Evolutionary conservation across 805 yeast genomes (phyloP).

Genomic region (Millerozyma miso): DNA sequence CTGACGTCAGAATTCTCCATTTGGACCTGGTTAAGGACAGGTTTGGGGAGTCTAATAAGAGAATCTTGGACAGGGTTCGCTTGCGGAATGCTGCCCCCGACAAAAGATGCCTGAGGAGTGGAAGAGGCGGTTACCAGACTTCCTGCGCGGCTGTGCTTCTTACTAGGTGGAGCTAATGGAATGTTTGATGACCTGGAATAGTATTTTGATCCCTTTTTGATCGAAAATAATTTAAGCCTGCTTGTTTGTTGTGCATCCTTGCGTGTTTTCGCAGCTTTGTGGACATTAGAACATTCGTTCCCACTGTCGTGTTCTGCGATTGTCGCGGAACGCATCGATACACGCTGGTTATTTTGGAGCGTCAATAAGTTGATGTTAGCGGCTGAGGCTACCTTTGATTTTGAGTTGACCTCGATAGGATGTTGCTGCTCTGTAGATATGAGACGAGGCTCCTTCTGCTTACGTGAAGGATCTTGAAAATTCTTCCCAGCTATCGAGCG

Average conservation of each 20-base stretch:
- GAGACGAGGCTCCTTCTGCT: background rate
- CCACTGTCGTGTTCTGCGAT: background rate
- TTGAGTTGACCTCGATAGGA: background rate
- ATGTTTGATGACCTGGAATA: conserved; percentile 11
- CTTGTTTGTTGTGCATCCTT: conserved; percentile 4
- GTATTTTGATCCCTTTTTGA: conserved; percentile 32
- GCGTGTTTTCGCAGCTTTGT: conserved; percentile 4
- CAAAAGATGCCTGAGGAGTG: background rate
- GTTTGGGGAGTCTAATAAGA: conserved; percentile 1
- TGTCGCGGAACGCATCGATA: background rate
- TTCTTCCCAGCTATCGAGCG: background rate
- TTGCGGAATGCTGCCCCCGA: background rate
- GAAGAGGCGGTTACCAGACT: background rate
- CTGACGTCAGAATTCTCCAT: conserved; percentile 3
- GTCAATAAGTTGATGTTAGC: conserved; percentile 21
- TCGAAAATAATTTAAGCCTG: conserved; percentile 33
- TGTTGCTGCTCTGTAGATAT: background rate
- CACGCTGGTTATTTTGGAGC: background rate
- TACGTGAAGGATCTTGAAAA: background rate
- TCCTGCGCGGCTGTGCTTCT: background rate
- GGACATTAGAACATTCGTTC: conserved; percentile 3
- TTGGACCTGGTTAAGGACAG: background rate
- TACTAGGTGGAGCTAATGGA: conserved; percentile 1
- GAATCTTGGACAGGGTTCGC: background rate
- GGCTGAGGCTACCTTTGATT: conserved; percentile 9